These are phyloP conservation scores for Fusarium newnesense DNA, from an alignment of 2,329 filamentous ascomycete species.

Conservation along the genomic window DNA sequence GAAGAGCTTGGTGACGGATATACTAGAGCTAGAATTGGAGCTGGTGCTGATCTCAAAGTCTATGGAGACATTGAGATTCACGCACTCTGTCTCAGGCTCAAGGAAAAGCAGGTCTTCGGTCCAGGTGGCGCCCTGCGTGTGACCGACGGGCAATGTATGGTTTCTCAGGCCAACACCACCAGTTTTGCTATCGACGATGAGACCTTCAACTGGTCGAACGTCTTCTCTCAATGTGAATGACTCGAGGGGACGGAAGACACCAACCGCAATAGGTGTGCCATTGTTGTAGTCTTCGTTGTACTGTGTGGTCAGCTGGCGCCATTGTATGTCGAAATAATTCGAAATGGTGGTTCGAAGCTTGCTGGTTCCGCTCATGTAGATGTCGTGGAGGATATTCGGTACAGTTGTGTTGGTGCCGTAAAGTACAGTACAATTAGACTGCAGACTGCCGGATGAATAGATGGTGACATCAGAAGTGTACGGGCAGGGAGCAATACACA, in stretches of 20 bases:
- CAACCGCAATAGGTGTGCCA: constrained; percentile 45
- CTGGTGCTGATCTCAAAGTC: constrained; percentile 49
- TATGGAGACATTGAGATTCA: constrained; percentile 55
- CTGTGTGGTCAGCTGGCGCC: constrained; percentile 48
- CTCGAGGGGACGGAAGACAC: constrained; percentile 30
- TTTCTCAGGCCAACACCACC: constrained; percentile 59
- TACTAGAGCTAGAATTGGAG: not conserved
- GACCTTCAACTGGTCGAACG: constrained; percentile 52
- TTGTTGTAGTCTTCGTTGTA: constrained; percentile 43
- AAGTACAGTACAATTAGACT: constrained; percentile 22
- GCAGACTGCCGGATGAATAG: constrained; percentile 38
- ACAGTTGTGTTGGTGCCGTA: constrained; percentile 42
- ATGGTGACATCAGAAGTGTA: constrained; percentile 31
- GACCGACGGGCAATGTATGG: constrained; percentile 51
- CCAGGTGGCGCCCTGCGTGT: constrained; percentile 53
- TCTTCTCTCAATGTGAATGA: constrained; percentile 48
- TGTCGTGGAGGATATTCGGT: constrained; percentile 35
- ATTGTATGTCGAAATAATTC: constrained; percentile 34
- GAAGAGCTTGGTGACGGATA: constrained; percentile 37
- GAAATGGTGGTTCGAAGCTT: constrained; percentile 26
- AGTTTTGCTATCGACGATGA: constrained; percentile 54
- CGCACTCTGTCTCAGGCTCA: constrained; percentile 56
- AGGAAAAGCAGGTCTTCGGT: constrained; percentile 60
- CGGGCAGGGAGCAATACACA: constrained; percentile 39
- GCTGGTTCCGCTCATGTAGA: constrained; percentile 35